Conservation (phyloP, 495 filamentous ascomycete genomes). For the Talaromyces liani region DNA sequence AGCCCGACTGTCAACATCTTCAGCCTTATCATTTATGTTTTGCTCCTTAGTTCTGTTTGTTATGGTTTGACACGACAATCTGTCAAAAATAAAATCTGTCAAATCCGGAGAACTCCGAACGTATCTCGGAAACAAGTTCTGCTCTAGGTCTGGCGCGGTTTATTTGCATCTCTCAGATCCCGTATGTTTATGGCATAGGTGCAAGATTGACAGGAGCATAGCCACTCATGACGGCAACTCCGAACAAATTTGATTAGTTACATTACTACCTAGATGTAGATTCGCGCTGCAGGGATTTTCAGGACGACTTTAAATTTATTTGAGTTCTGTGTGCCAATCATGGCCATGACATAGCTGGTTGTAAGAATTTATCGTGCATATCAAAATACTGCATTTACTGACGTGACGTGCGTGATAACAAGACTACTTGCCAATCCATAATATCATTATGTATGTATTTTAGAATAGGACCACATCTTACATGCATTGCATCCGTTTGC, state of each 20-base stretch:
- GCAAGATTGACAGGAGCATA: neutral
- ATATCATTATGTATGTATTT: slow-evolving; percentile 14
- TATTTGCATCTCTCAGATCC: neutral
- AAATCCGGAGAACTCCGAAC: neutral
- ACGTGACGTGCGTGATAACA: neutral
- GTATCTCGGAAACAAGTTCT: neutral
- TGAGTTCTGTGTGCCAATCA: neutral
- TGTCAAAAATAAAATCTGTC: neutral
- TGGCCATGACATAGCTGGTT: neutral
- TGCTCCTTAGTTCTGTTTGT: neutral
- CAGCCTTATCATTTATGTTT: neutral
- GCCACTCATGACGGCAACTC: neutral
- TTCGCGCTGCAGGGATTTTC: neutral
- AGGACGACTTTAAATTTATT: neutral
- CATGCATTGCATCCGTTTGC: slow-evolving; percentile 6
- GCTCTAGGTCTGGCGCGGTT: neutral
- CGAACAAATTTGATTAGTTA: neutral
- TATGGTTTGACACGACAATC: neutral
- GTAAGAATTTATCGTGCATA: neutral
- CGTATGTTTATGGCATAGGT: neutral
- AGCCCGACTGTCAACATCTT: neutral
- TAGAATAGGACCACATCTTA: slow-evolving; percentile 10
- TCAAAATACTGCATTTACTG: neutral
- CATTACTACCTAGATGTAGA: neutral
- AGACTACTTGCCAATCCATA: neutral